phyloP scores from a whole-genome alignment of 805 yeast genomes.

The Pichia occidentalis region DNA sequence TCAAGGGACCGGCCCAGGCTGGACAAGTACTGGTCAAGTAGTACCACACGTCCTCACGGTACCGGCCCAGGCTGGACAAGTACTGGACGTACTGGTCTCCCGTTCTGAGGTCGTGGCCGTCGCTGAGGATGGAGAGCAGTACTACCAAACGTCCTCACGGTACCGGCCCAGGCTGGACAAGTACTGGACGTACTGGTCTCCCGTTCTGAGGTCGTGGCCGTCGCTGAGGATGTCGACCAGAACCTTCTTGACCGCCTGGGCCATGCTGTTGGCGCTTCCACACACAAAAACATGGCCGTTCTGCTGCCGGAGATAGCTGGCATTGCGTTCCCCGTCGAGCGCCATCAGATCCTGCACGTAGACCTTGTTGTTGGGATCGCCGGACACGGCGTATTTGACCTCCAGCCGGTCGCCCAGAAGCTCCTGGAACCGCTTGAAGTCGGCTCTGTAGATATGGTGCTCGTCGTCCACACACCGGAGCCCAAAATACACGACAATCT shows the following conservation, averaged over 20 bases:
- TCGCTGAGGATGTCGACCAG: constrained; percentile 53
- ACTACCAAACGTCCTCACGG: constrained; percentile 94
- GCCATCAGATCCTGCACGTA: constrained; percentile 78
- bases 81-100: constrained; percentile 70
- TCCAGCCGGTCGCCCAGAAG: constrained; percentile 47
- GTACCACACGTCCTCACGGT: constrained; percentile 96
- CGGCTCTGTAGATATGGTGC: constrained; percentile 62
- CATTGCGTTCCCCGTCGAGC: constrained; percentile 41
- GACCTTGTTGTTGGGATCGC: constrained; percentile 41
- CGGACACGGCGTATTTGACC: constrained; percentile 69
- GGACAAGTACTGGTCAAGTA: too few relatives aligned
- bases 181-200: constrained; percentile 61
- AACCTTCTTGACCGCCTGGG: constrained; percentile 74
- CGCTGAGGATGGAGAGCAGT: neutral
- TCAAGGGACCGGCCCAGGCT: too few relatives aligned
- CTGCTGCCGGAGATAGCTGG: constrained; percentile 37
- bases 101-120: constrained; percentile 38
- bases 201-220: constrained; percentile 50
- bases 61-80: too few relatives aligned
- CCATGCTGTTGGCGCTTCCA: constrained; percentile 91
- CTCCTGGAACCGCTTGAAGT: constrained; percentile 65
- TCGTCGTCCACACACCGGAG: constrained; percentile 50
- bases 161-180: constrained; percentile 75
- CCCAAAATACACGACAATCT: constrained; percentile 74
- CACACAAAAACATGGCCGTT: constrained; percentile 89